Evolutionary conservation across 371 early-diverging fungal genomes (phyloP), one percentile per base, ranked within the genome.

Genomic region (Haplosporangium sp.): DNA sequence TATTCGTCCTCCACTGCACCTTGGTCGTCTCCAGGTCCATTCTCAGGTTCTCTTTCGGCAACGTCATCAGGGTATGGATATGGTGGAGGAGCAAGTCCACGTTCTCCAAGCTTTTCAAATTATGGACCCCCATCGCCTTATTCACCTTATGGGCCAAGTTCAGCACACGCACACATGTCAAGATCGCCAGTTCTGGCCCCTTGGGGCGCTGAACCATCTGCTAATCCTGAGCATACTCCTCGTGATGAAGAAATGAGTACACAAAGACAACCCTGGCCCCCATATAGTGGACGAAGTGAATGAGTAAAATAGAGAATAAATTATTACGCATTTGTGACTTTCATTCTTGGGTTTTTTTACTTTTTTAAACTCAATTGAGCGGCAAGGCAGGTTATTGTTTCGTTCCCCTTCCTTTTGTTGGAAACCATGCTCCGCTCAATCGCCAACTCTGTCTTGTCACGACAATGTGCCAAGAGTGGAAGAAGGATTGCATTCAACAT

Each of bases 21-120:
- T 7, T 75, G 76, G 76, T 70, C 72, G 13, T 72, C 72, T 1
- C 44, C 77, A 15, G 77, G 62, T 9, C 59, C 77, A 2, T 65
- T 61, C 27, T 72, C 76, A 7, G 52, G 63, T 40, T 55, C 19
- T 17, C 52, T 69, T 9, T 65, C 69, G 3, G 42, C 69, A 40
- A 65, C 69, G 13, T 57, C 76, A 2, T 53, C 76, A 10, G 59
- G 63, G 10, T 67, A 59, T 53, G 61, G 71, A n/a, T 53, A 53
- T 20, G 53, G 53, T 10, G 10, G 53, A 58, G 65, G 62, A 6
- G 20, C 53, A 7, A 69, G 77, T 42, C 72, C 72, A 13, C 58
- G 57, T 1, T 77, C 77, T 19, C 69, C 77, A 1, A 44, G 65
- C 2, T 72, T 56, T 10, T 64, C 76, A 17, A 61, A 53, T 20